These are phyloP conservation scores for Globisporangium cylindrosporum DNA, from an alignment of 352 stramenopile genomes.

Conservation along the genomic window DNA sequence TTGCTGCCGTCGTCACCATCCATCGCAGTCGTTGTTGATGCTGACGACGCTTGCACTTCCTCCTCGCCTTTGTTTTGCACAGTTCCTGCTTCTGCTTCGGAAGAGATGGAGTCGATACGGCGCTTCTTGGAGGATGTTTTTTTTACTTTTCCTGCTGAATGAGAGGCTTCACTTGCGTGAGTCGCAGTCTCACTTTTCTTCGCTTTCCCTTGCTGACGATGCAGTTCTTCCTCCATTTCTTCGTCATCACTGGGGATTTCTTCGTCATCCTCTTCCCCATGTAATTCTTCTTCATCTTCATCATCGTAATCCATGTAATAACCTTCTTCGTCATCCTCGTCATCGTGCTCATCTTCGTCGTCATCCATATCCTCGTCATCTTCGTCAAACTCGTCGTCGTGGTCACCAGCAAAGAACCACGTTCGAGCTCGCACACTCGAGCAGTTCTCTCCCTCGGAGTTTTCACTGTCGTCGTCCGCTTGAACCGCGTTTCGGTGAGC, in stretches of 20 bases:
- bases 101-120: conserved; percentile 30
- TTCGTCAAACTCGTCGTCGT: conserved; percentile 42
- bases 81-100: conserved; percentile 28
- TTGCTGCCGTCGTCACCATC: background rate
- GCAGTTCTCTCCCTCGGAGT: conserved; percentile 43
- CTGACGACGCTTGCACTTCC: background rate
- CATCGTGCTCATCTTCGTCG: conserved; percentile 59
- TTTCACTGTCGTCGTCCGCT: conserved; percentile 43
- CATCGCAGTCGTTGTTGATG: background rate
- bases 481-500: conserved; percentile 32
- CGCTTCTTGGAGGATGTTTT: conserved; percentile 23
- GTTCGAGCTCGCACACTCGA: conserved; percentile 17
- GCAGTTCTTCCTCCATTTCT: conserved; percentile 16
- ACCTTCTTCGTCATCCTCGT: conserved; percentile 46
- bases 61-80: conserved; percentile 16
- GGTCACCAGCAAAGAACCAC: conserved; percentile 46
- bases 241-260: conserved; percentile 39
- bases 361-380: conserved; percentile 50
- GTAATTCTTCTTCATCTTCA: conserved; percentile 31
- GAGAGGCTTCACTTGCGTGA: background rate
- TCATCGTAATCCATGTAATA: conserved; percentile 61
- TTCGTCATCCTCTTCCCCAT: conserved; percentile 26
- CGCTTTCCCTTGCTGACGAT: background rate
- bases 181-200: background rate
- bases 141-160: background rate